Percentiles rank a stretch among this genome's conserved stretches.
These are phyloP conservation scores for Lactuca sativa DNA, from an alignment of 129 eudicot genomes.

Conservation along the genomic window DNA sequence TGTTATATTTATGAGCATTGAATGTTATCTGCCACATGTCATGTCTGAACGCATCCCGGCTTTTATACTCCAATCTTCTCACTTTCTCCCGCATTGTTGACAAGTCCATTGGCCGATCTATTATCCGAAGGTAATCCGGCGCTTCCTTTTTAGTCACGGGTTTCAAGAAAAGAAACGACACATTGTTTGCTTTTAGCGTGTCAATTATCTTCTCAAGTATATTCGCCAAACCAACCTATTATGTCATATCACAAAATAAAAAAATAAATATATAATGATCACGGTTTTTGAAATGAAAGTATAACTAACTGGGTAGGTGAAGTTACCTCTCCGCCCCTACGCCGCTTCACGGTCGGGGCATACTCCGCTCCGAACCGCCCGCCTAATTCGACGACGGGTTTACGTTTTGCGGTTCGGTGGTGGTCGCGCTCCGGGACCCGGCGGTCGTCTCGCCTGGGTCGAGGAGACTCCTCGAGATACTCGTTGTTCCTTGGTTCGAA, in stretches of 20 bases:
- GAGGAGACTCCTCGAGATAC: conserved; percentile 57
- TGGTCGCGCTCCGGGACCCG: conserved; percentile 60
- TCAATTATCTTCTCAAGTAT: conserved; percentile 69
- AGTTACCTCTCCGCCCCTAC: conserved; percentile 94
- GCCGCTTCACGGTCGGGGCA: conserved; percentile 65
- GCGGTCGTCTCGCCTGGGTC: conserved; percentile 58
- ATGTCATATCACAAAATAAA: neutral
- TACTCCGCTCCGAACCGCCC: conserved; percentile 53
- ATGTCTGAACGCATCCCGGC: conserved; percentile 71
- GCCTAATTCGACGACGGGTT: conserved; percentile 49
- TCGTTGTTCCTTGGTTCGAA: conserved; percentile 50
- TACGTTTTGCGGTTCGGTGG: conserved; percentile 52
- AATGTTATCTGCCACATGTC: conserved; percentile 74
- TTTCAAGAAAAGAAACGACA: conserved; percentile 72
- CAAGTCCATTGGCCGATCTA: conserved; percentile 80
- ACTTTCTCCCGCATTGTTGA: conserved; percentile 76
- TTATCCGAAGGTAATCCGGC: conserved; percentile 63
- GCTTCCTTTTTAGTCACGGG: conserved; percentile 92
- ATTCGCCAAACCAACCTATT: conserved; percentile 86
- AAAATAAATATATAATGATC: too few species aligned
- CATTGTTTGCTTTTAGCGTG: conserved; percentile 49
- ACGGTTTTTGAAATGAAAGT: too few species aligned
- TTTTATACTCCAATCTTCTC: conserved; percentile 72
- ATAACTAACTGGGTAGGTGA: neutral
- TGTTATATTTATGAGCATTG: conserved; percentile 80